Evolutionary conservation across 2,329 filamentous ascomycete genomes (phyloP), one percentile per base, ranked within the genome.

Genomic region (Sphaerulina populicola): DNA sequence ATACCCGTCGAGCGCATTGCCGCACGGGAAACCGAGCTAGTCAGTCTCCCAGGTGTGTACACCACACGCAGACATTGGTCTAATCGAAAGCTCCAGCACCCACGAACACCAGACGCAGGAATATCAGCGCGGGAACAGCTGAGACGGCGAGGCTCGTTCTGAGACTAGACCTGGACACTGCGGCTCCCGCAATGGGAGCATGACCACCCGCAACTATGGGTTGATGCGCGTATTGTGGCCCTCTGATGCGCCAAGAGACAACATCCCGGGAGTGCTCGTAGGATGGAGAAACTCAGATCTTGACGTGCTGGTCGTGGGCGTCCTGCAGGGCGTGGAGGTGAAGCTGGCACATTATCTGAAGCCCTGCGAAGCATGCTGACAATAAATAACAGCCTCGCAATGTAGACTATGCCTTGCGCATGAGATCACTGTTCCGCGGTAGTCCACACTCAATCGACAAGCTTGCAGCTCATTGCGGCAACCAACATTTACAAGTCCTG

Each of bases 151-250:
- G 93, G 93, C 61, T 98, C 93, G 54, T 97, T 98, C 71, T 97
- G 80, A 52, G 11, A 35, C 21, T 18, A 11, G 33, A 30, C 27
- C 18, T 23, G 35, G 44, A 43, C 50, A 29, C 31, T 15, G 38
- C 18, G 45, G 52, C 49, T 54, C 51, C 47, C 60, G 74, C 63
- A 62, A 77, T 80, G 77, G 72, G 75, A 81, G 76, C 69, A 83
- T 83, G 80, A 74, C 80, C 69, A 73, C 75, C 71, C 74, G 73
- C 63, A 78, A 93, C 87, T 61, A 68, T 68, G 90, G 87, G 66
- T 77, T 97, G 75, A 88, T 97, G 83, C 88, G 93, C 76, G 83
- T 98, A 74, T 97, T 98, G 75, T 98, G 93, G 93, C 94, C 93
- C 64, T 86, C 86, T 65, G 90, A 77, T 72, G 82, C 88, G 64